Evolutionary conservation across 106 monocot genomes (phyloP).

Genomic region (Allium cepa): DNA sequence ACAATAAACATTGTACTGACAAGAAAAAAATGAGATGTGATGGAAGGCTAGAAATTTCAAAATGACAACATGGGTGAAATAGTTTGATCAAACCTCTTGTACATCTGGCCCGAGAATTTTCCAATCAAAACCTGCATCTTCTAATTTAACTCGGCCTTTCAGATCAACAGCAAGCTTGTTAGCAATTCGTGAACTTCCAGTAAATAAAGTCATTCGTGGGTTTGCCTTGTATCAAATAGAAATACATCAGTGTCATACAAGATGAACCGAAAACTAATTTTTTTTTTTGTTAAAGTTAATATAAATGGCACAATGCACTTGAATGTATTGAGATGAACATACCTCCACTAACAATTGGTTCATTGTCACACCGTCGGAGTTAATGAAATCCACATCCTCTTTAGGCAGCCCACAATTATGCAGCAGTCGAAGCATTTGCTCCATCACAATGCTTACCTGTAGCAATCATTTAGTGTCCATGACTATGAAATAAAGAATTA

Average conservation of each 20-base stretch:
- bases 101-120: constrained; percentile 99
- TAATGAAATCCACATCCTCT: constrained; percentile 90
- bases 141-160: constrained; percentile 82
- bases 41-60: not conserved
- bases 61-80: not conserved
- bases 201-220: constrained; percentile 88
- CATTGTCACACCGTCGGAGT: constrained; percentile 83
- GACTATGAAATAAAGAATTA: too few relatives aligned
- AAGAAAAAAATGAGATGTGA: not conserved
- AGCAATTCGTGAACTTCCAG: constrained; percentile 91
- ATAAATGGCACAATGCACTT: not conserved
- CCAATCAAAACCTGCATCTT: constrained; percentile 99
- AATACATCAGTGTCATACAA: not conserved
- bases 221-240: constrained; percentile 35
- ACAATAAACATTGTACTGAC: not conserved
- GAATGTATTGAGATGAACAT: constrained; percentile 3
- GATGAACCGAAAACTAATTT: not conserved
- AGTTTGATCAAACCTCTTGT: constrained; percentile 51
- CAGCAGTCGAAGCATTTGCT: constrained; percentile 92
- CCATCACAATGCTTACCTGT: constrained; percentile 99
- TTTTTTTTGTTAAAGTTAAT: not conserved
- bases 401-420: constrained; percentile 76
- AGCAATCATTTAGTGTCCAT: not conserved
- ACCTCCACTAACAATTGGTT: constrained; percentile 86
- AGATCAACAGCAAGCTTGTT: constrained; percentile 79